Conservation (phyloP, 78 protist species). For the Dictyostelium firmibasis region DNA sequence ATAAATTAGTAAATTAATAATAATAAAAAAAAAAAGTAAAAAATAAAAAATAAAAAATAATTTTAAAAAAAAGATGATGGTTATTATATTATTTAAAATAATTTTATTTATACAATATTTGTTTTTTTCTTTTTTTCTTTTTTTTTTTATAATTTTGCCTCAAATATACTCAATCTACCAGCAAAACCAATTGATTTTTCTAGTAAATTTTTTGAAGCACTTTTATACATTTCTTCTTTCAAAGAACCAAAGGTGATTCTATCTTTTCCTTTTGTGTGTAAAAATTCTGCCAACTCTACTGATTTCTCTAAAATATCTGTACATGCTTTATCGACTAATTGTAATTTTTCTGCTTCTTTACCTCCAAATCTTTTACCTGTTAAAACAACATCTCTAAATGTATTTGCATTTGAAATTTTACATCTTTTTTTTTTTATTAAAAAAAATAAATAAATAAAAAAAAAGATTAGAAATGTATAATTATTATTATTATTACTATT, state of each 20-base stretch:
- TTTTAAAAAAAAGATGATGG: neutral
- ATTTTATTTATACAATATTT: neutral
- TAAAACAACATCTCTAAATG: conserved; percentile 59
- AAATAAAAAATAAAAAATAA: neutral
- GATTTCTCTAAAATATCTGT: neutral
- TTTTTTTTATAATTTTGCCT: neutral
- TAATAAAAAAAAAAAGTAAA: neutral
- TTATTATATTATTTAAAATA: neutral
- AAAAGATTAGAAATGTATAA: no score
- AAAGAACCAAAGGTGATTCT: conserved; percentile 43
- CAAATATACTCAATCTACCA: neutral
- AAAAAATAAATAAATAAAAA: neutral
- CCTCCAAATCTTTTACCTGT: conserved; percentile 51
- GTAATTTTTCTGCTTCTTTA: conserved; percentile 8
- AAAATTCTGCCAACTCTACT: neutral
- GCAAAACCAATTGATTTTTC: conserved; percentile 1
- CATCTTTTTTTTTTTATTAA: neutral
- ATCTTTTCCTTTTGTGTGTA: conserved; percentile 64
- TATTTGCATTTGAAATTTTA: conserved; percentile 26
- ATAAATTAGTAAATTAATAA: neutral
- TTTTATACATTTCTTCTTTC: conserved; percentile 44
- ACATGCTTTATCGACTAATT: conserved; percentile 19
- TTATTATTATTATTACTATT: no score
- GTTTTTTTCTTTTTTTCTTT: neutral
- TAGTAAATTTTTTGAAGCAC: neutral